phyloP scores from a whole-genome alignment of 371 early-diverging fungal species.

The Mortierella polycephala region DNA sequence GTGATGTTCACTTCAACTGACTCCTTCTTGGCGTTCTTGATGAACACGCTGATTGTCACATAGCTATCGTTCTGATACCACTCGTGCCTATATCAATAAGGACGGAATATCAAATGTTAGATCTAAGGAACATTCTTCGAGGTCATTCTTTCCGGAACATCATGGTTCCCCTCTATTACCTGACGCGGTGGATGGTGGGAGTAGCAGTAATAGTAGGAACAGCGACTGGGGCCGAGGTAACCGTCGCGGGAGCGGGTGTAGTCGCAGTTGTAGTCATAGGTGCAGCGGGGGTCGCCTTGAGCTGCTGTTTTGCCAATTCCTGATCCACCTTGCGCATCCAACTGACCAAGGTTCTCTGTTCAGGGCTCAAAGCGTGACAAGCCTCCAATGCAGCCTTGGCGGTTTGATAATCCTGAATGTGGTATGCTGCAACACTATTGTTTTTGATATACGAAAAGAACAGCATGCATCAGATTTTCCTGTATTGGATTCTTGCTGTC shows the following conservation, averaged over 20 bases:
- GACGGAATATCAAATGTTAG: no score
- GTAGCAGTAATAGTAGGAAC: constrained; percentile 8
- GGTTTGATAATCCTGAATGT: constrained; percentile 60
- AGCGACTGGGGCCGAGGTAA: constrained; percentile 5
- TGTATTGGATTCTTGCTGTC: no score
- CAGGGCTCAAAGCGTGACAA: constrained; percentile 63
- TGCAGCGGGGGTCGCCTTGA: constrained; percentile 20
- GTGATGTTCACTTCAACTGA: constrained; percentile 75
- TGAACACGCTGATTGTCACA: constrained; percentile 89
- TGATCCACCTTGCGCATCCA: constrained; percentile 68
- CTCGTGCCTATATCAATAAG: constrained; percentile 78
- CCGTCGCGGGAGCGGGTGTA: constrained; percentile 7
- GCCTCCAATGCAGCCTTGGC: constrained; percentile 66
- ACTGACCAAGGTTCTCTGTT: constrained; percentile 63
- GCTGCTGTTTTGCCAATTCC: constrained; percentile 44
- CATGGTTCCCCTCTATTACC: constrained; percentile 12
- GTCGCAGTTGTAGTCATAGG: constrained; percentile 12
- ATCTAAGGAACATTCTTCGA: no score
- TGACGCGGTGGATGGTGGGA: constrained; percentile 37
- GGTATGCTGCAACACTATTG: constrained; percentile 64
- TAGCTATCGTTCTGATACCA: constrained; percentile 96
- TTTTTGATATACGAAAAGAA: not conserved
- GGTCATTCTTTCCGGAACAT: not conserved
- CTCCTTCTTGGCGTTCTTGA: constrained; percentile 83
- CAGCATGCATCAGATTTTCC: not conserved